Conservation (phyloP, 2,329 filamentous ascomycete genomes). For the Monilinia fructicola region DNA sequence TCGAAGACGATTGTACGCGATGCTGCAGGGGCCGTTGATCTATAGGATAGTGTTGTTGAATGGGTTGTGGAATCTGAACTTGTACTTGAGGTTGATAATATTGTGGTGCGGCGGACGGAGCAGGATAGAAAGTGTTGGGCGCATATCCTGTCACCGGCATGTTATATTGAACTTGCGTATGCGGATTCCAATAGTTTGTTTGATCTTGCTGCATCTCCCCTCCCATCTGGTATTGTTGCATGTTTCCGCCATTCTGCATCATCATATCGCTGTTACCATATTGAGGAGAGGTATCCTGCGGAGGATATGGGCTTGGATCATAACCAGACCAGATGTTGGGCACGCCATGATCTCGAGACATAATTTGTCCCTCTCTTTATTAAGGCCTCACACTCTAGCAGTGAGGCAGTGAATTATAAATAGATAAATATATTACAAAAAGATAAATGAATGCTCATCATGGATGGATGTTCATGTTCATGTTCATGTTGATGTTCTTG, state of each 20-base stretch:
- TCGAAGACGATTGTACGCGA: conserved; percentile 16
- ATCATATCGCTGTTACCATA: conserved; percentile 19
- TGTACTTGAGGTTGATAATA: conserved; percentile 24
- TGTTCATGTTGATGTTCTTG: background rate
- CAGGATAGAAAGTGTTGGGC: conserved; percentile 16
- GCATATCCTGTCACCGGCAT: conserved; percentile 19
- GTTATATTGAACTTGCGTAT: conserved; percentile 16
- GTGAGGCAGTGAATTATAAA: background rate
- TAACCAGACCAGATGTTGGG: conserved; percentile 20
- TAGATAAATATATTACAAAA: background rate
- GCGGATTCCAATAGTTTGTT: conserved; percentile 18
- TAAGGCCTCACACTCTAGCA: background rate
- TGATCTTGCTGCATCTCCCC: conserved; percentile 17
- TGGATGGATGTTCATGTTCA: background rate
- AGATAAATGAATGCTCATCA: background rate
- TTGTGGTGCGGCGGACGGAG: conserved; percentile 20
- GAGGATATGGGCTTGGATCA: conserved; percentile 23
- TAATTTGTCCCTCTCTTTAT: conserved; percentile 16
- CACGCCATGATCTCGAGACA: conserved; percentile 24
- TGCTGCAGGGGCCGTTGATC: conserved; percentile 14
- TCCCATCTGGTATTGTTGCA: conserved; percentile 20
- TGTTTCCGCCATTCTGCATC: conserved; percentile 18
- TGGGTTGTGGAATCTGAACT: conserved; percentile 20
- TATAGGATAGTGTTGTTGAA: conserved; percentile 27
- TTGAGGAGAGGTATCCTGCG: conserved; percentile 20